phyloP scores from a whole-genome alignment of 768 basidiomycete species.

The Cytidiella melzeri region DNA sequence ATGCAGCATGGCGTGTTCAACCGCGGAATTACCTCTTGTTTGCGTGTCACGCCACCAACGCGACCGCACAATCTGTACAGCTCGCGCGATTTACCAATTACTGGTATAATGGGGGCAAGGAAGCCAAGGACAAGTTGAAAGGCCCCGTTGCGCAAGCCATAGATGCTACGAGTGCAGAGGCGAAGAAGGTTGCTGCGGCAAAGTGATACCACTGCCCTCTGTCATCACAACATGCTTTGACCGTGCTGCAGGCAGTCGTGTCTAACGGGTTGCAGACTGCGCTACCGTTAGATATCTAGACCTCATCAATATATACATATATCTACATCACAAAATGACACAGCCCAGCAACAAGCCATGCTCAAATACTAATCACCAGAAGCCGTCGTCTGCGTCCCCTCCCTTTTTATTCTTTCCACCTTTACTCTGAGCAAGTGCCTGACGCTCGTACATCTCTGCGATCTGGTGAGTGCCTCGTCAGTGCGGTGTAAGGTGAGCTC shows the following conservation, averaged over 20 bases:
- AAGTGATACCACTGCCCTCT: conserved; percentile 9
- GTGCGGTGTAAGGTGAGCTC: not conserved
- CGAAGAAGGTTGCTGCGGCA: conserved; percentile 30
- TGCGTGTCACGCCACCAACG: conserved; percentile 91
- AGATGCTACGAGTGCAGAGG: conserved; percentile 37
- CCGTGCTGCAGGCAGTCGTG: not conserved
- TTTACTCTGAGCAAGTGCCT: conserved; percentile 73
- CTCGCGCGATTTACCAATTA: conserved; percentile 84
- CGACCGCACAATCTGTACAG: conserved; percentile 79
- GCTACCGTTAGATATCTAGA: conserved; percentile 5
- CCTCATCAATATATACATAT: conserved; percentile 5
- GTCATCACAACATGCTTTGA: not conserved
- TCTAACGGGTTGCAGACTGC: not conserved
- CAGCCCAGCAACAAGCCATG: not conserved
- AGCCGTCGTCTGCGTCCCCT: conserved; percentile 64
- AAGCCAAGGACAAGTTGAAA: conserved; percentile 40
- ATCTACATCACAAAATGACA: not conserved
- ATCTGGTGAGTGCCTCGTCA: conserved; percentile 41
- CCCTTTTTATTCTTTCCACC: conserved; percentile 62
- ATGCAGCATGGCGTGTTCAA: conserved; percentile 85
- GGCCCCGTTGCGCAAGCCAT: conserved; percentile 37
- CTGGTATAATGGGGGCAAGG: conserved; percentile 85
- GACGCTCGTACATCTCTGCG: conserved; percentile 90
- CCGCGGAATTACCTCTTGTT: conserved; percentile 95
- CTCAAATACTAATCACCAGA: conserved; percentile 46